Conservation (phyloP, 805 yeast genomes). For the Candida morakotiae region DNA sequence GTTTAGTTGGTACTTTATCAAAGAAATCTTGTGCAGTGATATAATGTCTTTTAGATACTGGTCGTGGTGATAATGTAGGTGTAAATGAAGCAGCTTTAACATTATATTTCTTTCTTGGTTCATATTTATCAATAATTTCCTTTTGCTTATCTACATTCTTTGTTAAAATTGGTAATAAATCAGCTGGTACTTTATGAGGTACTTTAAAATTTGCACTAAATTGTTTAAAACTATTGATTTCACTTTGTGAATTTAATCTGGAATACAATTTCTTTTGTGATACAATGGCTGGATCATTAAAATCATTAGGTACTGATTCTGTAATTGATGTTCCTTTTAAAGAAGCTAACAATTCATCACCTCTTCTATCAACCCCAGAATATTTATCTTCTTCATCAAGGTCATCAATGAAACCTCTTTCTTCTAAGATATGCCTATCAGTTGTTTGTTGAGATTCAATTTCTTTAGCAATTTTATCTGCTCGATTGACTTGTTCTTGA, state of each 20-base stretch:
- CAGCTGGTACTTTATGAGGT: slow-evolving; percentile 56
- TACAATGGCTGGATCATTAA: slow-evolving; percentile 66
- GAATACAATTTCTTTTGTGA: slow-evolving; percentile 23
- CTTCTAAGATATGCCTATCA: slow-evolving; percentile 85
- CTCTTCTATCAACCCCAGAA: slow-evolving; percentile 80
- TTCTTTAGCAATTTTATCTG: slow-evolving; percentile 77
- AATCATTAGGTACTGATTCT: slow-evolving; percentile 35
- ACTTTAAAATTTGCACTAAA: slow-evolving; percentile 81
- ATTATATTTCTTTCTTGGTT: slow-evolving; percentile 56
- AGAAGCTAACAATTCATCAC: slow-evolving; percentile 47
- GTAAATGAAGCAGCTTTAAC: slow-evolving; percentile 67
- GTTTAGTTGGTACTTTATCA: slow-evolving; percentile 34
- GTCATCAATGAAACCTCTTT: slow-evolving; percentile 82
- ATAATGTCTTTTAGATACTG: slow-evolving; percentile 31
- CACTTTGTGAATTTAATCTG: slow-evolving; percentile 53
- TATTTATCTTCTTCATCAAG: slow-evolving; percentile 94
- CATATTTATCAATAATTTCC: slow-evolving; percentile 46
- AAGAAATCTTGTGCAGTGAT: slow-evolving; percentile 40
- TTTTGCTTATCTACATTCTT: slow-evolving; percentile 65
- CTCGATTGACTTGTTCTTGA: slow-evolving; percentile 57
- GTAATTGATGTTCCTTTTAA: slow-evolving; percentile 29
- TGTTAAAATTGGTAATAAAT: slow-evolving; percentile 64
- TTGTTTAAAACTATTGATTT: slow-evolving; percentile 66
- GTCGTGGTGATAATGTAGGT: slow-evolving; percentile 38
- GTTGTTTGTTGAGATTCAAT: slow-evolving; percentile 69